These are phyloP conservation scores for Alternaria novae-zelandiae DNA, from an alignment of 2,329 filamentous ascomycete species.

Conservation along the genomic window DNA sequence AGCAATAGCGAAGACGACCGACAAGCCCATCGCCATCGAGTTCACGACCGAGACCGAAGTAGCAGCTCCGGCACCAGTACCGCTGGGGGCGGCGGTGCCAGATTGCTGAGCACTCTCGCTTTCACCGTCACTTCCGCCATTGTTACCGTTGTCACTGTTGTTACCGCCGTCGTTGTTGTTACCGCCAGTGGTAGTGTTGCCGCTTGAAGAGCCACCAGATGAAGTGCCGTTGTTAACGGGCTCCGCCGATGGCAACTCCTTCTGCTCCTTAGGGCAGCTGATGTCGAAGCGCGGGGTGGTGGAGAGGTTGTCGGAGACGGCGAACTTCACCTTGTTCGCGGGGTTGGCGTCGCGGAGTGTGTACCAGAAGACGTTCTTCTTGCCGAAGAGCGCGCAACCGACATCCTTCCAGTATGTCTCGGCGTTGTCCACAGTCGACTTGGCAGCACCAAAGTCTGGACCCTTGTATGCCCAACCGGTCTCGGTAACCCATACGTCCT, in stretches of 20 bases:
- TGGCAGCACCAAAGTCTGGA: conserved; percentile 35
- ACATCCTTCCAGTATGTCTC: conserved; percentile 42
- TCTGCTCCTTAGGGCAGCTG: conserved; percentile 51
- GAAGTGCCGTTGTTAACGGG: conserved; percentile 24
- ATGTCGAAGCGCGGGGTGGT: conserved; percentile 62
- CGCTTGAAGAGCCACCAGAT: conserved; percentile 15
- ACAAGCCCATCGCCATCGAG: conserved; percentile 33
- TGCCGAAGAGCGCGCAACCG: conserved; percentile 43
- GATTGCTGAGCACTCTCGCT: not conserved
- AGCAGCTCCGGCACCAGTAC: conserved; percentile 16
- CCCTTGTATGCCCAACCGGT: conserved; percentile 46
- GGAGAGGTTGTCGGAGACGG: conserved; percentile 61
- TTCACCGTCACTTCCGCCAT: not conserved
- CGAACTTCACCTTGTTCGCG: conserved; percentile 65
- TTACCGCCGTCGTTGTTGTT: conserved; percentile 2
- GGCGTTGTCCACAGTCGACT: conserved; percentile 39
- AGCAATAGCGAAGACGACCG: conserved; percentile 33
- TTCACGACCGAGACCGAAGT: conserved; percentile 27
- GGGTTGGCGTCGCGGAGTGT: conserved; percentile 55
- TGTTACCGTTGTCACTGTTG: not conserved
- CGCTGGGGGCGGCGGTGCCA: not conserved
- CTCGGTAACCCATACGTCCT: conserved; percentile 50
- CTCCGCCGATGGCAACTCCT: conserved; percentile 18
- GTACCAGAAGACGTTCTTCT: conserved; percentile 47
- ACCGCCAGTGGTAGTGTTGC: conserved; percentile 10